Evolutionary conservation across 768 basidiomycete genomes (phyloP).

Genomic region (Coprinopsis sp.): DNA sequence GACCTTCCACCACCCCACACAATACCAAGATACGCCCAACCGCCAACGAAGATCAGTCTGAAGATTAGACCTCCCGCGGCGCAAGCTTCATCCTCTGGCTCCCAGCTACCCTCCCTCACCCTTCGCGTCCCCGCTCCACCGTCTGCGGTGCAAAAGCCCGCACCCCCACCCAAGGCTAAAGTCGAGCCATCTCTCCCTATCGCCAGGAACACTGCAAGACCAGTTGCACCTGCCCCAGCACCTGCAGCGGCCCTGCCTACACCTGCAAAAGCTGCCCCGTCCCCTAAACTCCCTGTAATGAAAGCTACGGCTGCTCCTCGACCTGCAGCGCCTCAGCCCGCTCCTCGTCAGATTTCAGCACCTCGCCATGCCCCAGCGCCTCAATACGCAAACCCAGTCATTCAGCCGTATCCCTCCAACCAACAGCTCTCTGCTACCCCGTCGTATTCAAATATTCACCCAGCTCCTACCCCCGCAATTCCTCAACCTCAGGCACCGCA

Average conservation of each 20-base stretch:
- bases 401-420: slow-evolving; percentile 1
- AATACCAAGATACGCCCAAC: slow-evolving; percentile 59
- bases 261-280: not conserved
- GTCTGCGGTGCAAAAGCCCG: slow-evolving; percentile 17
- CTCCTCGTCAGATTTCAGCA: not conserved
- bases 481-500: slow-evolving; percentile 24
- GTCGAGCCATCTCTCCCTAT: slow-evolving; percentile 17
- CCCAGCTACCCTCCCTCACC: slow-evolving; percentile 21
- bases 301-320: slow-evolving; percentile 15
- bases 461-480: slow-evolving; percentile 53
- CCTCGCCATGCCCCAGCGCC: not conserved
- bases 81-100: slow-evolving; percentile 25
- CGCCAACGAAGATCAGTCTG: slow-evolving; percentile 64
- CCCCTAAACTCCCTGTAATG: slow-evolving; percentile 2
- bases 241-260: slow-evolving; percentile 6
- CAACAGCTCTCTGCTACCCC: slow-evolving; percentile 9
- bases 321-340: slow-evolving; percentile 10
- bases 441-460: slow-evolving; percentile 34
- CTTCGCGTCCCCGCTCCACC: slow-evolving; percentile 36
- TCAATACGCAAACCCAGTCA: not conserved
- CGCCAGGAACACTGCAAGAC: slow-evolving; percentile 8
- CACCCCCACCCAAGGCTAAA: slow-evolving; percentile 13
- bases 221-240: slow-evolving; percentile 10
- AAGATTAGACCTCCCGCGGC: slow-evolving; percentile 65
- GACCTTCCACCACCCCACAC: slow-evolving; percentile 66